Evolutionary conservation across 176 grass and related monocot genomes (phyloP).

Genomic region (Urochloa ruziziensis): DNA sequence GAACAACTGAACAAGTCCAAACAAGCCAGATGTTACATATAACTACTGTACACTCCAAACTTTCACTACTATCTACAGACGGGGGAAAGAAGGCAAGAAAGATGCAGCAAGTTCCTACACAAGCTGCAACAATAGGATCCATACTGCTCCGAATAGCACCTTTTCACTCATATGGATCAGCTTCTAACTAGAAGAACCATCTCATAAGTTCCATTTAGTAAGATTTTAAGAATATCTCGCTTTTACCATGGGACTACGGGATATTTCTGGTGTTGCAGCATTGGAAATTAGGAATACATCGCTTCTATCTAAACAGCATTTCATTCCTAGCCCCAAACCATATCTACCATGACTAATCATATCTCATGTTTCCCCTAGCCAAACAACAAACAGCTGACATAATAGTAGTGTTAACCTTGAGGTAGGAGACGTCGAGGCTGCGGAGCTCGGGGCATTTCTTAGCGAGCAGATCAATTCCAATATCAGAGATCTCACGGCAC

Average conservation of each 20-base stretch:
- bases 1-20: background rate
- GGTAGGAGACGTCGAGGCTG: constrained; percentile 80
- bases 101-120: background rate
- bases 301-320: background rate
- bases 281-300: background rate
- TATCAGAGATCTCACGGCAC: constrained; percentile 92
- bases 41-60: background rate
- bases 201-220: background rate
- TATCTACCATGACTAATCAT: background rate
- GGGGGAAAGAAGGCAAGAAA: background rate
- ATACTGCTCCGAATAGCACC: background rate
- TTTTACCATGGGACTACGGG: background rate
- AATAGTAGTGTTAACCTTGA: constrained; percentile 48
- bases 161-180: background rate
- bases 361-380: background rate
- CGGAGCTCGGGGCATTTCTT: constrained; percentile 83
- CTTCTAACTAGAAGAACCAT: background rate
- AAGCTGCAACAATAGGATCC: background rate
- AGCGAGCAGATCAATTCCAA: constrained; percentile 81
- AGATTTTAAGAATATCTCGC: no score
- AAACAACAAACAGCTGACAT: constrained; percentile 1
- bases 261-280: background rate
- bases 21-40: background rate
- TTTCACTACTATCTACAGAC: background rate
- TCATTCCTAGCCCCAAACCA: background rate